Percentiles rank a stretch among this genome's conserved stretches.
Conservation (phyloP, 2,329 filamentous ascomycete species). For the Fusarium nanum region DNA sequence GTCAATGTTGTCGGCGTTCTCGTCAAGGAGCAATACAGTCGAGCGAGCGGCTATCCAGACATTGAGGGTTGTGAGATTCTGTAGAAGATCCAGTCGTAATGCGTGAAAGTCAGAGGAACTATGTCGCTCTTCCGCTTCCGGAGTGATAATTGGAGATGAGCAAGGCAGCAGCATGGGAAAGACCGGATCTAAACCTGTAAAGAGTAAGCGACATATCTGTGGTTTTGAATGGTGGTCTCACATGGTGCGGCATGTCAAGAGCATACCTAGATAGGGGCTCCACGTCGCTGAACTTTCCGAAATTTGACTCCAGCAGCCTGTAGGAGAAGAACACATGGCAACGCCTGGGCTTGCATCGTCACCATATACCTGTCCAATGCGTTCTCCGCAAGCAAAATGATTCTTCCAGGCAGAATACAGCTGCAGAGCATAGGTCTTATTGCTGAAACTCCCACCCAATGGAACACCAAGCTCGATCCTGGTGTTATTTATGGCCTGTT, state of each 20-base stretch:
- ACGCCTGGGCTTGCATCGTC: background rate
- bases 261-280: conserved; percentile 8
- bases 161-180: background rate
- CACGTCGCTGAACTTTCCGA: no score
- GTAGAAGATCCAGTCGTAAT: conserved; percentile 10
- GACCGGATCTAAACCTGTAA: background rate
- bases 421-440: background rate
- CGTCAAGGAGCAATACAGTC: background rate
- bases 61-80: conserved; percentile 10
- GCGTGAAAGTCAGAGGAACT: conserved; percentile 3
- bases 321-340: background rate
- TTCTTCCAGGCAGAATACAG: conserved; percentile 5
- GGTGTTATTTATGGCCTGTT: background rate
- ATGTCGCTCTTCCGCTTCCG: conserved; percentile 2
- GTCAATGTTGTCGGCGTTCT: background rate
- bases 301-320: no score
- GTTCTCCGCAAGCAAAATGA: background rate
- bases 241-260: conserved; percentile 9
- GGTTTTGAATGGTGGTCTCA: background rate
- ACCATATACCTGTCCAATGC: background rate
- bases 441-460: background rate
- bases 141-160: background rate
- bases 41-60: conserved; percentile 14
- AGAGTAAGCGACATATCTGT: background rate
- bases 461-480: background rate